Percentiles rank a stretch among this genome's conserved stretches.
Conservation (phyloP, 176 grass and related monocot genomes). For the Carex kokanica region DNA sequence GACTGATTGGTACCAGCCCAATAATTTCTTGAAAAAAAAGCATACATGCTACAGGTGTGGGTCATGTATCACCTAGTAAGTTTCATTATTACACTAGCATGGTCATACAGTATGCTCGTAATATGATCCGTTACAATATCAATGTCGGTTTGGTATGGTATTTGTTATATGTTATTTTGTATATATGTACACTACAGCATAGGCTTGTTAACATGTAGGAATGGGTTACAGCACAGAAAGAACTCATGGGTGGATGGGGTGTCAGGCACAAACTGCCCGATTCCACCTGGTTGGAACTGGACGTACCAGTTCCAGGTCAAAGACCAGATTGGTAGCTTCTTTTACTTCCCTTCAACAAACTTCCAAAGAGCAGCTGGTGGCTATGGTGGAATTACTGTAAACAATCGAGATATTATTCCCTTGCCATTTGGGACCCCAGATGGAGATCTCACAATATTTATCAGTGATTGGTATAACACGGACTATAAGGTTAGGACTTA, state of each 20-base stretch:
- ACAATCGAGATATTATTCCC: constrained; percentile 86
- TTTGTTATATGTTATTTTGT: constrained; percentile 1
- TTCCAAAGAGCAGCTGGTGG: constrained; percentile 57
- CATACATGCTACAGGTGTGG: background rate
- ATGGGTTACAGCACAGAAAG: constrained; percentile 76
- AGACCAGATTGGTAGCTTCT: constrained; percentile 80
- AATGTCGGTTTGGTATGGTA: background rate
- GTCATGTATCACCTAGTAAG: background rate
- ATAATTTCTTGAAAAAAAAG: background rate
- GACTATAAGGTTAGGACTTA: constrained; percentile 41
- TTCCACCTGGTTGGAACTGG: constrained; percentile 88
- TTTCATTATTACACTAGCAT: background rate
- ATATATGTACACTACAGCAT: constrained; percentile 1
- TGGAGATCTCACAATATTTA: constrained; percentile 77
- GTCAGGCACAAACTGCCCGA: constrained; percentile 70
- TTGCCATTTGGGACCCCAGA: constrained; percentile 73
- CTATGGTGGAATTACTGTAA: constrained; percentile 65
- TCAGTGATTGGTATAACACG: constrained; percentile 62
- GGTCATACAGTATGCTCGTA: background rate
- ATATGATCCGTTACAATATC: background rate
- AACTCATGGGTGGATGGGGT: constrained; percentile 89
- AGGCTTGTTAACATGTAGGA: constrained; percentile 28
- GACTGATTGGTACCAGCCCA: background rate
- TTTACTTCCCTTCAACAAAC: constrained; percentile 59
- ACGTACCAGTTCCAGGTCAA: constrained; percentile 88